Percentiles rank a stretch among this genome's conserved stretches.
phyloP scores from a whole-genome alignment of 1,284 basidiomycete species.

The Apiotrichum domesticum region DNA sequence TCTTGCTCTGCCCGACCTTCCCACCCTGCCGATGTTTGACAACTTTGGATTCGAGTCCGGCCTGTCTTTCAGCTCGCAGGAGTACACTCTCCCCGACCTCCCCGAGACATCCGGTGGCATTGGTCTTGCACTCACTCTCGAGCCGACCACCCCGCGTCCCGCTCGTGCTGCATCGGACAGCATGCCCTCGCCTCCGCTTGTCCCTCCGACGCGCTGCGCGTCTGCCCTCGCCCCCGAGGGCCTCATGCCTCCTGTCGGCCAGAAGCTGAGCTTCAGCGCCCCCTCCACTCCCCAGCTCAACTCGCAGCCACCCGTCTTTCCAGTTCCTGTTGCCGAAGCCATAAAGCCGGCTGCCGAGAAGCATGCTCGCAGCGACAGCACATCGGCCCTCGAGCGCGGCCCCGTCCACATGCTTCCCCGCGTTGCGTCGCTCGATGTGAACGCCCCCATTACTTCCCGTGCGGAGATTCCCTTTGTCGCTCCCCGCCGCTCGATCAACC shows the following conservation, averaged over 20 bases:
- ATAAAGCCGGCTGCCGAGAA: not conserved
- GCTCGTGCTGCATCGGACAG: not conserved
- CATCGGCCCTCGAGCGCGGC: not conserved
- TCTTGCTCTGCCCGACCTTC: not conserved
- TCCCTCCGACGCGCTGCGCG: not conserved
- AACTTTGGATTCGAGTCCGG: not conserved
- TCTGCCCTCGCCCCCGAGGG: not conserved
- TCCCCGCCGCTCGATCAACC: not conserved
- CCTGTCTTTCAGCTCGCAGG: not conserved
- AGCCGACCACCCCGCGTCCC: not conserved
- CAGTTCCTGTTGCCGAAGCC: no score
- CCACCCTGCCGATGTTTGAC: not conserved
- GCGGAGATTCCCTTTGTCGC: not conserved
- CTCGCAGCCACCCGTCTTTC: no score
- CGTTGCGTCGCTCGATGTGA: not conserved
- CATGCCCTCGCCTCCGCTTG: not conserved
- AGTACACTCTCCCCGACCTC: not conserved
- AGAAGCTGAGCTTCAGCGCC: constrained; percentile 1
- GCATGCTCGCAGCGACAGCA: not conserved
- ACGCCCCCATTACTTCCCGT: not conserved
- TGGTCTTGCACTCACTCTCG: not conserved
- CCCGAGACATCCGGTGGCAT: not conserved
- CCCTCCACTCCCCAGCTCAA: not conserved
- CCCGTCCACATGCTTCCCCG: not conserved
- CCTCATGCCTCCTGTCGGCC: not conserved